Percentiles rank a stretch among this genome's conserved stretches.
phyloP scores from a whole-genome alignment of 75 land plant genomes.

The Pinus taeda region DNA sequence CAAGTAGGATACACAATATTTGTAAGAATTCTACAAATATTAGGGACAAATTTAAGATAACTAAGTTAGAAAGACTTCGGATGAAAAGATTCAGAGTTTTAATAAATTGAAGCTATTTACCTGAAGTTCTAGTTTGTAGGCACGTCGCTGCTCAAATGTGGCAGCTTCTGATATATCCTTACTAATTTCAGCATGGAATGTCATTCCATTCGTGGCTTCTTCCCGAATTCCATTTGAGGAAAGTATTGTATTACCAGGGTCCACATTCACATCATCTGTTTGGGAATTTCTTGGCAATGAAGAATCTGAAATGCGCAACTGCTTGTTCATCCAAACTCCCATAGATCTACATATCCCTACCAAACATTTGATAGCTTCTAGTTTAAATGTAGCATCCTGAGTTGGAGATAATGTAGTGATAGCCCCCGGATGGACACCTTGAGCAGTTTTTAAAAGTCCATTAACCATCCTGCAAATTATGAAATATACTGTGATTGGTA shows the following conservation, averaged over 20 bases:
- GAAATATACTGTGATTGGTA: constrained; percentile 6
- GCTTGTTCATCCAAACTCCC: constrained; percentile 87
- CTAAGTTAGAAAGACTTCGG: constrained; percentile 5
- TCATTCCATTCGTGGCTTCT: constrained; percentile 32
- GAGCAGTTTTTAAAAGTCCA: constrained; percentile 79
- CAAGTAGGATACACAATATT: neutral
- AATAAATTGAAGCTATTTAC: constrained; percentile 27
- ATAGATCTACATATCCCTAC: constrained; percentile 69
- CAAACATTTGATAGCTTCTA: constrained; percentile 77
- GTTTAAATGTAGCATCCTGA: constrained; percentile 65
- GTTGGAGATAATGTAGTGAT: constrained; percentile 56
- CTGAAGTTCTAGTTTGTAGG: constrained; percentile 75
- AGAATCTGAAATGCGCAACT: constrained; percentile 41
- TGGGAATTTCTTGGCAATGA: constrained; percentile 36
- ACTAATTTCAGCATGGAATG: constrained; percentile 46
- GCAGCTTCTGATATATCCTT: constrained; percentile 57
- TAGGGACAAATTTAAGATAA: constrained; percentile 12
- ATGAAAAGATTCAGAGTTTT: constrained; percentile 14
- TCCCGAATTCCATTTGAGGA: constrained; percentile 40
- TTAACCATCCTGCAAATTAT: constrained; percentile 74
- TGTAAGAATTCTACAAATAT: neutral
- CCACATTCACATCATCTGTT: constrained; percentile 21
- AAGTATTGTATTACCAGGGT: constrained; percentile 13
- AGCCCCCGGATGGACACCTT: constrained; percentile 76
- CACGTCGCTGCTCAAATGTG: constrained; percentile 73